A percentile compares a stretch with the other conserved stretches of the same genome.
These are phyloP conservation scores for Gentiana dahurica DNA, from an alignment of 257 asterid genomes.

Conservation along the genomic window DNA sequence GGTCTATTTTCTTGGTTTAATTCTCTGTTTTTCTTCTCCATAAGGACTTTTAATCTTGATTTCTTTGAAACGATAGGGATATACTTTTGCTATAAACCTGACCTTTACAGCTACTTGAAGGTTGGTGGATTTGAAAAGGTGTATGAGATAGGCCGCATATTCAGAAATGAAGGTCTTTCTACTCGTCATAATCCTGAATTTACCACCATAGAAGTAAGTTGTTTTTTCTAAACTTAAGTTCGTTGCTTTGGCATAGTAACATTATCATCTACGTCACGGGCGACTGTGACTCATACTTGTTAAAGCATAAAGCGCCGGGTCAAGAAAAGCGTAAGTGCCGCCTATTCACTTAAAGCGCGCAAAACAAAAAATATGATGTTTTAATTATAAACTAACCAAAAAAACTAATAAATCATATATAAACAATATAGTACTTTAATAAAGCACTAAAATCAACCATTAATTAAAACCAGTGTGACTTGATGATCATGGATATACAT, in stretches of 20 bases:
- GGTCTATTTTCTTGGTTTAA: neutral
- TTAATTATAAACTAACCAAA: too few relatives aligned
- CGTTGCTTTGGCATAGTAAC: neutral
- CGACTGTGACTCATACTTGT: neutral
- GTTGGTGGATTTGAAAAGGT: slow-evolving; percentile 98
- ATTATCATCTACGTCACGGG: neutral
- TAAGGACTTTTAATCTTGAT: too few relatives aligned
- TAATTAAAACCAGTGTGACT: too few relatives aligned
- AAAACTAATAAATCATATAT: too few relatives aligned
- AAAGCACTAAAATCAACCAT: too few relatives aligned
- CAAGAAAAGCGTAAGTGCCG: too few relatives aligned
- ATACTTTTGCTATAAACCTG: neutral
- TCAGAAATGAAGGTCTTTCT: slow-evolving; percentile 94
- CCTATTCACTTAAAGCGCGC: too few relatives aligned
- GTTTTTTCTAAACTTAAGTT: slow-evolving; percentile 6
- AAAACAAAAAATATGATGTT: too few relatives aligned
- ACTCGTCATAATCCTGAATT: slow-evolving; percentile 99
- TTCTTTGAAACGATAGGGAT: neutral
- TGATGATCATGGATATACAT: neutral
- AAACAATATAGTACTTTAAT: too few relatives aligned
- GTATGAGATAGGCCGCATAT: slow-evolving; percentile 90
- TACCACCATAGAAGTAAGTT: slow-evolving; percentile 91
- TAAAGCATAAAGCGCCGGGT: too few relatives aligned
- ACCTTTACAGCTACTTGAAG: slow-evolving; percentile 26
- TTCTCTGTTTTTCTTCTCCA: neutral